These are phyloP conservation scores for Aureobasidium sp. DNA, from an alignment of 2,329 filamentous ascomycete species.

Conservation along the genomic window DNA sequence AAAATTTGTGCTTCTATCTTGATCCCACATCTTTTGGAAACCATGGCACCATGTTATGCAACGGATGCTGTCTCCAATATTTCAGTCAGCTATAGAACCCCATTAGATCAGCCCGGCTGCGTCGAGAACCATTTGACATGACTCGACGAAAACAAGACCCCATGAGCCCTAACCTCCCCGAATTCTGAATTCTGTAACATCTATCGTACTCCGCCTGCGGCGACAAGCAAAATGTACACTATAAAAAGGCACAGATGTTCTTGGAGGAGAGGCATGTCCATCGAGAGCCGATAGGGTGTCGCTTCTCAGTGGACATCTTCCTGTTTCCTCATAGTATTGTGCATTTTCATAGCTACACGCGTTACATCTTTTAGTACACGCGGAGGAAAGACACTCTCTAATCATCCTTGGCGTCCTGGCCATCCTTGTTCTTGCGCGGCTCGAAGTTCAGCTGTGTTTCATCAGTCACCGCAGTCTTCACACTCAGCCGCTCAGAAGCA, in stretches of 20 bases:
- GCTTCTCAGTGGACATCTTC: no score
- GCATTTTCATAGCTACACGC: no score
- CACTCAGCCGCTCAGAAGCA: constrained; percentile 22
- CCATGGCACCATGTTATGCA: not conserved
- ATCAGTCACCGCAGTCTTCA: constrained; percentile 8
- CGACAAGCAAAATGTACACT: no score
- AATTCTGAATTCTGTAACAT: no score
- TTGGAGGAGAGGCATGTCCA: no score
- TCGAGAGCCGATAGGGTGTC: no score
- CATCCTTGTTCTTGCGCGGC: constrained; percentile 49
- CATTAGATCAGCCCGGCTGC: not conserved
- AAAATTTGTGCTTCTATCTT: not conserved
- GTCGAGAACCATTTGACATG: not conserved
- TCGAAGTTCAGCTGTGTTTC: constrained; percentile 56
- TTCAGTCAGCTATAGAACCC: not conserved
- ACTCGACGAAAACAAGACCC: not conserved
- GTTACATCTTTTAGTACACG: no score
- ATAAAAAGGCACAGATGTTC: no score
- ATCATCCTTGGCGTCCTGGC: constrained; percentile 34
- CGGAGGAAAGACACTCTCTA: not conserved
- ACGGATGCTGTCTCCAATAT: not conserved
- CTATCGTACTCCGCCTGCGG: no score
- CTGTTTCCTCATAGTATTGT: no score
- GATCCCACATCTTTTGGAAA: not conserved
- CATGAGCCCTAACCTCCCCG: not conserved